Base-by-base conservation (phyloP, 2,329 filamentous ascomycete genomes). In the Sarocladiaceae sp. region DNA sequence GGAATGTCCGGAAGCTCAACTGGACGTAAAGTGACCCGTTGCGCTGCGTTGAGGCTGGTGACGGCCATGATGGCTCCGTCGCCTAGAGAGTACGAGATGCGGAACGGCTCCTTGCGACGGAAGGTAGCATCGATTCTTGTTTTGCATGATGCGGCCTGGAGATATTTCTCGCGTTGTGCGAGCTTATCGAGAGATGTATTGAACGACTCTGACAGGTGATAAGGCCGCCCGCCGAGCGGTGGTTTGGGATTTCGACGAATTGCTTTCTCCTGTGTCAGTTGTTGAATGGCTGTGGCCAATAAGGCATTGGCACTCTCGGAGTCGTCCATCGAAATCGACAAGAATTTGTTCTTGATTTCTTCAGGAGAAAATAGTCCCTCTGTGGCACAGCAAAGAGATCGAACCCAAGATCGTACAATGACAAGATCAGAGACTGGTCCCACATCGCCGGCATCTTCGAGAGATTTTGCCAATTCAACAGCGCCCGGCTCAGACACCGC, bases 21-120 rank as follows among this genome's bases (percentile, higher is more conserved):
- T 0, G 80, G 72, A 3, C 75, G 68, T 6, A 88, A 62, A 15
- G 64, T 71, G 37, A 90, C 71, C 36, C 79, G 75, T 3, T 80
- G 78, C 48, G 77, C 65, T 1, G 82, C 80, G 55, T 84, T 78
- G 52, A 92, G 65, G 58, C 88, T 88, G 36, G 83, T 75, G 52
- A 87, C 68, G 2, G 83, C 85, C 73, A 90, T 79, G 53, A 87
- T 77, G 26, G 81, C 75, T 23, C 85, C 85, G 56, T 90, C 84
- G 28, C 79, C 73, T 13, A 84, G 79, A 22, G 76, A 67, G 52
- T 80, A 83, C 1, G 80, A 76, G 6, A 88, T 66, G 1, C 64
- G 64, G 37, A 82, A 65, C 59, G 66, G 42, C 49, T 69, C 60
- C 0, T 60, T 55, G 60, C 73, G 53, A 54, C 71, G 58, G 60